Evolutionary conservation across 75 land plant genomes (phyloP), one percentile per base, ranked within the genome.

Genomic region (Larix kaempferi): DNA sequence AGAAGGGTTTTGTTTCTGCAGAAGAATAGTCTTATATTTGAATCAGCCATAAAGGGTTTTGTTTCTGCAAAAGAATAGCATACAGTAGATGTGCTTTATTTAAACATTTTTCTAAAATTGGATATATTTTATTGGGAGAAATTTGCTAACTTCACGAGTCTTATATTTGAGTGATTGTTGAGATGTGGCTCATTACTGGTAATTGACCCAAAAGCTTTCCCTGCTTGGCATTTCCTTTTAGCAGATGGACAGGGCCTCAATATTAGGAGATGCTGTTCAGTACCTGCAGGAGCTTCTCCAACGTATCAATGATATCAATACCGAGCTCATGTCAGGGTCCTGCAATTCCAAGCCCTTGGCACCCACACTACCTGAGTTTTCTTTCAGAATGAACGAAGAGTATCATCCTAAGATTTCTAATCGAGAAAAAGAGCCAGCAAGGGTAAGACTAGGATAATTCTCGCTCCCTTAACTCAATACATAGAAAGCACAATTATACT

Each of bases 211-310:
- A 62, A 26, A 25, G 33, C 65, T 2, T 62, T 62, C 27, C 27
- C 13, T 17, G 29, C 35, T 49, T 7, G 29, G 2, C 26, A 23
- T 76, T 76, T 59, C 29, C 59, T 21, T 65, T 22, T 39, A 35
- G 67, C 56, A 82, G 82, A 64, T 35, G 26, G 82, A 82, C 67
- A 80, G 82, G 39, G 71, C 84, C 29, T 79, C 84, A 5, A 80
- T 65, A 16, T 73, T 82, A 27, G 77, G 77, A 26, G 83, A 82
- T 64, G 84, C 82, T 35, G 75, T 74, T 60, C 26, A 74, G 57
- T 79, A 82, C 77, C 52, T 79, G 71, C 64, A 82, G 77, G 77
- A 82, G 17, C 77, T 82, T 55, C 67, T 60, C 71, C 59, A 57
- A 49, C 26, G 54, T 4, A 73, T 72, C 37, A 44, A 27, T 23